These are phyloP conservation scores for Kalaharituber pfeilii DNA, from an alignment of 2,329 filamentous ascomycete genomes.

Conservation along the genomic window DNA sequence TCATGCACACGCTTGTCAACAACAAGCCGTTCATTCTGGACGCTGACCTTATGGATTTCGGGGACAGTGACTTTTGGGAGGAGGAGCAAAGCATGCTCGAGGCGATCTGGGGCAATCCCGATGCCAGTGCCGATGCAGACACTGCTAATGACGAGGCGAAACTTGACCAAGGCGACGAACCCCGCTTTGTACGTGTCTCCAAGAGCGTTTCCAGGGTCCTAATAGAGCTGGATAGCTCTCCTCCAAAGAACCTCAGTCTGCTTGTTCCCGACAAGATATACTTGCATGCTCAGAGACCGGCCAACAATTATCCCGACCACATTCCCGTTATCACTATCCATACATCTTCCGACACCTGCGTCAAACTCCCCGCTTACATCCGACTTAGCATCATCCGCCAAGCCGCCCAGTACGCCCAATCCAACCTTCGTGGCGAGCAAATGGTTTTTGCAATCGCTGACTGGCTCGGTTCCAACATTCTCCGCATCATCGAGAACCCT, in stretches of 20 bases:
- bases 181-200: not conserved
- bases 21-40: constrained; percentile 27
- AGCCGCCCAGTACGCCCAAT: constrained; percentile 51
- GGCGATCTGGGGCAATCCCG: constrained; percentile 45
- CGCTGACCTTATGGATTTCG: constrained; percentile 9
- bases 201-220: not conserved
- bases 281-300: not conserved
- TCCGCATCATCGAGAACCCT: constrained; percentile 65
- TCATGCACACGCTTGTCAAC: constrained; percentile 51
- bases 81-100: constrained; percentile 73
- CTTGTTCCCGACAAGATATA: not conserved
- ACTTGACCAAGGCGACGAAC: not conserved
- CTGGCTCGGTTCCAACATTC: constrained; percentile 76
- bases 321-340: not conserved
- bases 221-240: constrained; percentile 1
- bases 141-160: not conserved
- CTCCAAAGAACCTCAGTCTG: not conserved
- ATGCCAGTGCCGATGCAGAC: too few species aligned
- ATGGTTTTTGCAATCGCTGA: constrained; percentile 84
- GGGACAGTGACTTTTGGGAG: constrained; percentile 46
- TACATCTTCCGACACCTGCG: constrained; percentile 27
- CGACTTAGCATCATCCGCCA: constrained; percentile 73
- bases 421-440: constrained; percentile 59
- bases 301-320: not conserved
- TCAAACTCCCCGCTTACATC: constrained; percentile 69